Evolutionary conservation across 2,329 filamentous ascomycete genomes (phyloP).

Genomic region (Coleophoma cylindrospora): DNA sequence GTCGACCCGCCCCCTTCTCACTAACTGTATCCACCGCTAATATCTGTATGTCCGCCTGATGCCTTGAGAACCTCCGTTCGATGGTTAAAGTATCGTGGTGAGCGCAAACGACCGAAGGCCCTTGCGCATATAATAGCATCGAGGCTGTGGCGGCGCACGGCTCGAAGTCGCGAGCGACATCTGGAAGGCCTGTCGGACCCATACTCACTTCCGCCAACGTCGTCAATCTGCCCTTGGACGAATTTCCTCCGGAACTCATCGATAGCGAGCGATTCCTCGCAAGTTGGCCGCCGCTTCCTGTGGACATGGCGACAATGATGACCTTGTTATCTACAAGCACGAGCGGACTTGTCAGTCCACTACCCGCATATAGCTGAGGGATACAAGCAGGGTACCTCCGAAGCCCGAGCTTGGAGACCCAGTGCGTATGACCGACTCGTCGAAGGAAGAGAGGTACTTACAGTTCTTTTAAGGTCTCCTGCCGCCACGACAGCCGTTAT

Average conservation of each 20-base stretch:
- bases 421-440: conserved; percentile 13
- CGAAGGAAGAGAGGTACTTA: conserved; percentile 17
- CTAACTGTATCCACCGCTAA: conserved; percentile 89
- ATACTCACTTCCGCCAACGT: conserved; percentile 49
- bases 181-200: conserved; percentile 33
- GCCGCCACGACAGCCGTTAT: conserved; percentile 21
- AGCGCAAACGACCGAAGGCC: conserved; percentile 75
- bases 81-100: conserved; percentile 91
- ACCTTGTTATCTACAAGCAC: conserved; percentile 20
- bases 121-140: conserved; percentile 84
- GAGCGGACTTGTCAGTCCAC: conserved; percentile 23
- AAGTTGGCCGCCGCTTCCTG: conserved; percentile 48
- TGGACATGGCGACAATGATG: conserved; percentile 48
- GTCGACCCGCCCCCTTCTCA: conserved; percentile 74
- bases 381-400: conserved; percentile 13
- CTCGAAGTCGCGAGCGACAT: conserved; percentile 60
- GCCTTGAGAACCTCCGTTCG: conserved; percentile 78
- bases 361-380: conserved; percentile 16
- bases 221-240: conserved; percentile 33
- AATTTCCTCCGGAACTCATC: conserved; percentile 51
- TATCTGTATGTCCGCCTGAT: conserved; percentile 77
- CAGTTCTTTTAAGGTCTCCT: conserved; percentile 21
- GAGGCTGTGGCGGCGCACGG: conserved; percentile 88
- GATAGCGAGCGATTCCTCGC: conserved; percentile 56
- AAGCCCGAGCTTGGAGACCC: conserved; percentile 11